Evolutionary conservation across 495 filamentous ascomycete species (phyloP), one percentile per base, ranked within the genome.

Genomic region (Rhypophila decipiens): DNA sequence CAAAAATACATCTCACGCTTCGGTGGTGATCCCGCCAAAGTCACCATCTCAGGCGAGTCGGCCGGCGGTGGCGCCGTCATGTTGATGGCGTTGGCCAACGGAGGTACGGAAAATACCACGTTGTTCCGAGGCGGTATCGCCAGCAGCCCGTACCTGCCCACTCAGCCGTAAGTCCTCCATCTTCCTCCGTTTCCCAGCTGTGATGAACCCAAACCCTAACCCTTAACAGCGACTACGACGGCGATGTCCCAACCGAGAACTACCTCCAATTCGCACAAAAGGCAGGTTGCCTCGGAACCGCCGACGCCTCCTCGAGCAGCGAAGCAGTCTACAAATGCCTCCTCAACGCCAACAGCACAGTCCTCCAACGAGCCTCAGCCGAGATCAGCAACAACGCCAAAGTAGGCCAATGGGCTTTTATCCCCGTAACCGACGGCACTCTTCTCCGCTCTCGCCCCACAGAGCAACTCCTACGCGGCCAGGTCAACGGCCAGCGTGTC

Each of bases 31-130:
- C 72, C 78, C 2, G 53, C 60, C 19, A 65, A 72, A 42, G 78
- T 90, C 23, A 93, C 87, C 1, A 72, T 90, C 11, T 73, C 78
- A 47, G 87, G 87, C 13, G 80, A 88, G 46, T 84, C 79, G 5
- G 83, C 86, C 3, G 86, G 86, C 22, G 85, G 71, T 7, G 82
- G 80, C 1, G 74, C 82, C 37, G 69, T 82, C 60, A 74, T 82
- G 51, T 74, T 83, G 22, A 53, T 65, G 47, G 49, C 53, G 20
- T 50, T 63, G 51, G 62, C 58, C 21, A 60, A 66, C 38, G 65
- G 55, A 3, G 62, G 65, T 8, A 27, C 49, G 1, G 57, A 67
- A 3, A 70, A 66, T 0, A 63, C 66, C 2, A 44, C 58, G 5
- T 64, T 72, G 19, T 80, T 79, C 61, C 60, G 72, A 18, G 68